Base-by-base conservation (phyloP, 371 early-diverging fungal species). In the Mitosporidium daphniae region DNA sequence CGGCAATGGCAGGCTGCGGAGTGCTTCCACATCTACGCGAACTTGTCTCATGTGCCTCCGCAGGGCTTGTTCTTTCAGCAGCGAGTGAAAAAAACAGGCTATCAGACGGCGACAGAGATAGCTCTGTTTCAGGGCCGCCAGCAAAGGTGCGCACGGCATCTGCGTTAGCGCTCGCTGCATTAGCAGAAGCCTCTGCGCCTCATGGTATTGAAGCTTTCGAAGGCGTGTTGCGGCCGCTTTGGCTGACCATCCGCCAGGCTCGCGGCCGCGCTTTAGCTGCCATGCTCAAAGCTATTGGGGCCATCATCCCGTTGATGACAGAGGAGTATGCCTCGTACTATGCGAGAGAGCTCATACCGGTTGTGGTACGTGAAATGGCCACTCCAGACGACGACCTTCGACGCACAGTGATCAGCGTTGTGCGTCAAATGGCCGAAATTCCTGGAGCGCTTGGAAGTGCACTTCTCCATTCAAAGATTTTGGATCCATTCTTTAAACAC, bases 131-230 rank as follows among this genome's bases (percentile, higher is more conserved):
- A n/a, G 91, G 86, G 42, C 82, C 77, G 31, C 73, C 78, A 40
- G 72, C 72, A 45, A 72, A 77, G 30, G 84, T 89, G 20, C 60
- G 82, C 18, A 78, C 80, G 0, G 72, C 80, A 18, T 64, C 86
- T 2, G 80, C 82, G 0, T 48, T 80, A 22, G 78, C 84, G 0
- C 59, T 89, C 26, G 65, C 80, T 3, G 80, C 84, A 2, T 48
- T 89, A 31, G 91, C 91, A 1, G 84, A 84, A 44, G 78, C 84
- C 1, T 72, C 84, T 1, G 69, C 74, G 0, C 91, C 91, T 0
- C 86, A 89, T 44, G 91, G 91, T 45, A 78, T 91, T 34, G 91
- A 86, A 41, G 65, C 74, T 0, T 84, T 89, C 40, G 80, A 77
- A 37, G 39, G 57, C 2, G 72, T 78, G 1, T 44, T 89, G 17